Conservation (phyloP, 2,329 filamentous ascomycete genomes). For the Nigrograna mackinnonii region DNA sequence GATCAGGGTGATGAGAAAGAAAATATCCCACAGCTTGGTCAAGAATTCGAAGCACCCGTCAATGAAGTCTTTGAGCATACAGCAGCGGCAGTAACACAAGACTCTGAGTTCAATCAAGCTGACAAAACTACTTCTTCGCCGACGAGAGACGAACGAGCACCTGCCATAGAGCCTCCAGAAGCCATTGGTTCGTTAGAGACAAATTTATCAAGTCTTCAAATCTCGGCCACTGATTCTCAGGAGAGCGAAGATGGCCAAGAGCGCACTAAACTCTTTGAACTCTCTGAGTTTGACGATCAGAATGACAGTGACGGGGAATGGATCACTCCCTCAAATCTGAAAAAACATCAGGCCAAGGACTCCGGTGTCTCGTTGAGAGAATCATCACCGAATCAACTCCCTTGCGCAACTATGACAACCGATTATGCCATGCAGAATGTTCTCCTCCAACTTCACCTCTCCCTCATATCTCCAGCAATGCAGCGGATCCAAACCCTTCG, state of each 20-base stretch:
- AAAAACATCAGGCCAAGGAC: conserved; percentile 77
- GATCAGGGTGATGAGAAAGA: conserved; percentile 4
- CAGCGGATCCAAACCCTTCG: conserved; percentile 82
- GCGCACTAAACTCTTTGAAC: conserved; percentile 22
- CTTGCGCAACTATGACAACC: conserved; percentile 89
- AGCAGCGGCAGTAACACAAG: neutral
- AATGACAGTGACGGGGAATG: conserved; percentile 68
- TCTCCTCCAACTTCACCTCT: conserved; percentile 89
- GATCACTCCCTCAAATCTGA: conserved; percentile 94
- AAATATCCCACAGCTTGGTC: neutral
- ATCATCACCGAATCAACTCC: conserved; percentile 65
- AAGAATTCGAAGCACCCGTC: neutral
- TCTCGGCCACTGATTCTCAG: neutral
- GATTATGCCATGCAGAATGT: conserved; percentile 99
- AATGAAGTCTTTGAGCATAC: too few species aligned
- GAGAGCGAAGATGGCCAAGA: conserved; percentile 11
- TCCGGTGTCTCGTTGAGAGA: conserved; percentile 49
- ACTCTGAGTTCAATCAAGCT: neutral
- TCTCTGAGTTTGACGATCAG: conserved; percentile 18
- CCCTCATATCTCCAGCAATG: conserved; percentile 78
- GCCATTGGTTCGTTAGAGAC: neutral
- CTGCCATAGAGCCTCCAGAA: neutral
- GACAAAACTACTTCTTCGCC: neutral
- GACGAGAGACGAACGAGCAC: neutral
- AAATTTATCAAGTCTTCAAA: neutral